phyloP scores from a whole-genome alignment of 108 stramenopile species.

The Cylindrotheca closterium region DNA sequence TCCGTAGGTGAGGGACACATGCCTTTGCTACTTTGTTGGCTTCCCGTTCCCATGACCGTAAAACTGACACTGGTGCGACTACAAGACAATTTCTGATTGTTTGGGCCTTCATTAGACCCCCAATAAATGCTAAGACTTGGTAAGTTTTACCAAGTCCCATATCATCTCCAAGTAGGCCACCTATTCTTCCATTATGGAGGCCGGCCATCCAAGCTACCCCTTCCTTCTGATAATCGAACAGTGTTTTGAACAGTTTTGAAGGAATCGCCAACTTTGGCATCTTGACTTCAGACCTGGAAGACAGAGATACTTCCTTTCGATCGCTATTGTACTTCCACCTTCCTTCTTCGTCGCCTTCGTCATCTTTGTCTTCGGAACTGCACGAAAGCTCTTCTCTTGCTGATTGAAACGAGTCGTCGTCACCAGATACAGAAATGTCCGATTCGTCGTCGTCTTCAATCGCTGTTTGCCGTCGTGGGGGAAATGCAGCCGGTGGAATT shows the following conservation, averaged over 20 bases:
- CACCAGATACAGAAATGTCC: no score
- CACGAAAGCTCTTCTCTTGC: neutral
- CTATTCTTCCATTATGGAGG: constrained; percentile 68
- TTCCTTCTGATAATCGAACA: constrained; percentile 78
- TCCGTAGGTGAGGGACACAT: constrained; percentile 46
- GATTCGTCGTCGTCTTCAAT: no score
- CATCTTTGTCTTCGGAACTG: neutral
- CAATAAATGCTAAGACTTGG: constrained; percentile 57
- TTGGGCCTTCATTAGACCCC: constrained; percentile 64
- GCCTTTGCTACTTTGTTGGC: constrained; percentile 47
- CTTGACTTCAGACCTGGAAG: constrained; percentile 2
- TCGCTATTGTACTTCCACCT: constrained; percentile 18
- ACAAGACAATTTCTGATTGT: constrained; percentile 75
- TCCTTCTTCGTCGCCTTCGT: neutral
- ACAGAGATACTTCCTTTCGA: constrained; percentile 16
- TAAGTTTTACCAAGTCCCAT: constrained; percentile 67
- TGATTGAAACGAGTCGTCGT: constrained; percentile 1
- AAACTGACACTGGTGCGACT: constrained; percentile 67
- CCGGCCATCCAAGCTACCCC: constrained; percentile 94
- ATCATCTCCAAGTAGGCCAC: constrained; percentile 81
- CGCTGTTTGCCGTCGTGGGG: no score
- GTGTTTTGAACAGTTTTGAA: constrained; percentile 45
- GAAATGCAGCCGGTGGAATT: no score
- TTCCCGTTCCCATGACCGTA: constrained; percentile 78
- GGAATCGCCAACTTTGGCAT: constrained; percentile 68